Conservation (phyloP, 2,329 filamentous ascomycete genomes). For the Phaeosphaeria sp. region DNA sequence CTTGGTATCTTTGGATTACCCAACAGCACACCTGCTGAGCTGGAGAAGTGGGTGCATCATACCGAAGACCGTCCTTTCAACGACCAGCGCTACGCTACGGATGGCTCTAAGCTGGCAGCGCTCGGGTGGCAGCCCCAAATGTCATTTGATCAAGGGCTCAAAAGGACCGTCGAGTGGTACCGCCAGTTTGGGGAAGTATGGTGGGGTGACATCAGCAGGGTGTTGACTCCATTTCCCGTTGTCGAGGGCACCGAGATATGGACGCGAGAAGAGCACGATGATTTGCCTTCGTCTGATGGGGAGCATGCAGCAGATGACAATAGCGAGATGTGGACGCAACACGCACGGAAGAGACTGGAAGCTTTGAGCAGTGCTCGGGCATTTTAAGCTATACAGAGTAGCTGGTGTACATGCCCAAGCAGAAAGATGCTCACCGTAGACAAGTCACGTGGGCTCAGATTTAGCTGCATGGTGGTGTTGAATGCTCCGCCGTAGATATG, state of each 20-base stretch:
- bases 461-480: constrained; percentile 8
- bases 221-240: constrained; percentile 49
- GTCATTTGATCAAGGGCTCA: constrained; percentile 45
- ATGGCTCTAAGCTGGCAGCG: constrained; percentile 46
- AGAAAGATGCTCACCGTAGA: no score
- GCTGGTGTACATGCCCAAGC: no score
- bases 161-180: constrained; percentile 50
- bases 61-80: constrained; percentile 75
- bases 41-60: constrained; percentile 73
- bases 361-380: neutral
- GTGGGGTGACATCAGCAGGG: constrained; percentile 50
- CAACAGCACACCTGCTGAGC: constrained; percentile 50
- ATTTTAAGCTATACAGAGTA: neutral
- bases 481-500: constrained; percentile 26
- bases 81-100: constrained; percentile 49
- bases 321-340: constrained; percentile 31
- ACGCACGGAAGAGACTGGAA: constrained; percentile 28
- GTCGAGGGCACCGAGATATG: constrained; percentile 49
- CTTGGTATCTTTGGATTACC: constrained; percentile 67
- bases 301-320: constrained; percentile 25
- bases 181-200: constrained; percentile 47
- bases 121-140: constrained; percentile 48
- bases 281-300: constrained; percentile 41
- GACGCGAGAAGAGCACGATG: constrained; percentile 50
- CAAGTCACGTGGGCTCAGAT: neutral